These are phyloP conservation scores for Quercus rubra DNA, from an alignment of 306 rosid species.

Conservation along the genomic window DNA sequence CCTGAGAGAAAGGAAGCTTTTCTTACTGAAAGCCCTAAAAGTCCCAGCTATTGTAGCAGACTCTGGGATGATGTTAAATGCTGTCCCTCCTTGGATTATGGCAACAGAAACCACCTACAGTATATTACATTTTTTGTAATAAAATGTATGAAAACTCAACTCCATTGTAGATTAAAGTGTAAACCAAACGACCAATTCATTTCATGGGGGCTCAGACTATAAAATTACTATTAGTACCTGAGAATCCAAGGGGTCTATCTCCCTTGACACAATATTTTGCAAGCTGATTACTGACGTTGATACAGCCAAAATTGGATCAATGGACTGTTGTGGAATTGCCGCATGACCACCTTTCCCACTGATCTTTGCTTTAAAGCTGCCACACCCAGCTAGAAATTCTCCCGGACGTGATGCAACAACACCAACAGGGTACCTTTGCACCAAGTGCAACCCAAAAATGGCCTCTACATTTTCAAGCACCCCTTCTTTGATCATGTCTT, in stretches of 20 bases:
- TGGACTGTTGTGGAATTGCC: slow-evolving; percentile 58
- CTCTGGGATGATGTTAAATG: slow-evolving; percentile 64
- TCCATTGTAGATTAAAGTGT: not conserved
- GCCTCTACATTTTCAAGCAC: slow-evolving; percentile 82
- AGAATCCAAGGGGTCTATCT: slow-evolving; percentile 79
- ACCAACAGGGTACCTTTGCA: slow-evolving; percentile 42
- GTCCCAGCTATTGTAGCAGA: slow-evolving; percentile 70
- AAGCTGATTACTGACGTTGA: slow-evolving; percentile 75
- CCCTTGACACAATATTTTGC: slow-evolving; percentile 82
- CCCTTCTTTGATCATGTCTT: slow-evolving; percentile 65
- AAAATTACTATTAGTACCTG: slow-evolving; percentile 44
- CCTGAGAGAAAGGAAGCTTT: slow-evolving; percentile 59
- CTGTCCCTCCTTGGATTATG: slow-evolving; percentile 55
- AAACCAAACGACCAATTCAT: no score
- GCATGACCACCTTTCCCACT: slow-evolving; percentile 77
- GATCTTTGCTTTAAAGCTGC: slow-evolving; percentile 91
- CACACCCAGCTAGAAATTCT: slow-evolving; percentile 88
- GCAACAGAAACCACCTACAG: slow-evolving; percentile 88
- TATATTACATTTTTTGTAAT: not conserved
- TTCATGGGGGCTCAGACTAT: no score
- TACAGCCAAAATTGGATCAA: slow-evolving; percentile 82
- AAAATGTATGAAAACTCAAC: not conserved
- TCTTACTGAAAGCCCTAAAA: slow-evolving; percentile 67
- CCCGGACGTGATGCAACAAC: slow-evolving; percentile 71
- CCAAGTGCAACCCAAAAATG: slow-evolving; percentile 65